Base-by-base conservation (phyloP, 1,139 yeast species). In the Yamadazyma dushanensis region DNA sequence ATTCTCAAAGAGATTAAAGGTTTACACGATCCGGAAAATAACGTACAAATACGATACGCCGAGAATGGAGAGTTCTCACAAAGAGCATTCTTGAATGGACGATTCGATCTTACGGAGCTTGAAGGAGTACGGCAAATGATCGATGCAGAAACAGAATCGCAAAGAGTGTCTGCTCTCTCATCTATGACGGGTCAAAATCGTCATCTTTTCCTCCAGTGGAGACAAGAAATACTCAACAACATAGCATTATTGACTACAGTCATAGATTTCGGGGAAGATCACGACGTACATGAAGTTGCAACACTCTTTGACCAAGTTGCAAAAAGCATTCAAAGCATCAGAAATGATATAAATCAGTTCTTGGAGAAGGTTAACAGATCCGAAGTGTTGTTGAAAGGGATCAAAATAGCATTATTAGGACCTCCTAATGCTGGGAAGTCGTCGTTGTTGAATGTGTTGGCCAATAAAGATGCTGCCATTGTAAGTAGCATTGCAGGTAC, bases 401-500 rank as follows among this genome's bases (percentile, higher is more conserved):
- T 92, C 28, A 78, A 77, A 42, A 54, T 90, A 27, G 80, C 83
- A 0, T 63, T 92, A 15, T 49, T 90, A 15, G 99, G 98, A 0
- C 95, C 96, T 4, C 97, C 98, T 1, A 92, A 92, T 58, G 97
- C 96, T 1, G 99, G 99, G 0, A 92, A 92, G 55, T 89, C 97
- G 2, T 86, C 96, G 1, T 62, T 92, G 10, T 60, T 92, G 32
- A 92, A 94, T 51, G 53, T 63, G 9, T 61, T 92, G 10, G 88
- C 92, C 0, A 75, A 82, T 41, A 77, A 85, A 33, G 95, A 90
- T 26, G 87, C 90, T 9, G 95, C 97, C 0, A 89, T 92, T 26
- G 98, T 94, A 0, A 88, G 96, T 53, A 80, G 80, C 34, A 77
- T 86, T 3, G 95, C 96, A 1, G 99, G 99, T 0, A 92, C 98